Evolutionary conservation across 768 basidiomycete species (phyloP), one percentile per base, ranked within the genome.

Genomic region (Harrya chromipes): DNA sequence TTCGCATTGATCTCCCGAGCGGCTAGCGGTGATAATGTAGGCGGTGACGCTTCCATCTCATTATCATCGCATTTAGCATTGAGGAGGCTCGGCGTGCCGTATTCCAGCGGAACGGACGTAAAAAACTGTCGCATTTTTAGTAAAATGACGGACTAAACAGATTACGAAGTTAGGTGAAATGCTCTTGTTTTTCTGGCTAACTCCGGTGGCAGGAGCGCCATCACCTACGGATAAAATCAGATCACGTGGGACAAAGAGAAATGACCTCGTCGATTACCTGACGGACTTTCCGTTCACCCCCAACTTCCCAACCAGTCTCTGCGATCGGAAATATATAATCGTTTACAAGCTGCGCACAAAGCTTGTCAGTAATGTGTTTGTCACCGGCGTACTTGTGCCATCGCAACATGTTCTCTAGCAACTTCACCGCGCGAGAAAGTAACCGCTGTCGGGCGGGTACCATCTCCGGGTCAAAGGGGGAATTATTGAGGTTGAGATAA

Each of bases 231-330:
- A 43, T 13, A 26, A 33, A 35, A 39, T 38, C 42, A 61, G 49
- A 38, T 46, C 38, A 43, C 9, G 43, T 27, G 40, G 47, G 40
- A 38, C 31, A 20, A 35, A n/a, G 13, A 23, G 23, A 21, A n/a
- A 33, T 17, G 33, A 16, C 21, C 20, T 40, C 34, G 45, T 43
- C 35, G 64, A 71, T 55, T 53, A 90, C 90, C 78, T 80, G 81
- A 24, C 69, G 72, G 49, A 80, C 71, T 50, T 80, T 69, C 34
- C 81, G 81, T 65, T 85, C 78, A 2, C 91, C 91, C 11, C 94
- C 92, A 33, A 90, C 86, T 37, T 91, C 90, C 94, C 93, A 97
- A 9, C 87, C 87, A 48, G 75, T 78, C 52, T 82, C 77, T 6
- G 91, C 84, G 26, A 89, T 73, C 6, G 79, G 81, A 43, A 86